Evolutionary conservation across 176 grass and related monocot genomes (phyloP), one percentile per base, ranked within the genome.

Genomic region (Canna indica): DNA sequence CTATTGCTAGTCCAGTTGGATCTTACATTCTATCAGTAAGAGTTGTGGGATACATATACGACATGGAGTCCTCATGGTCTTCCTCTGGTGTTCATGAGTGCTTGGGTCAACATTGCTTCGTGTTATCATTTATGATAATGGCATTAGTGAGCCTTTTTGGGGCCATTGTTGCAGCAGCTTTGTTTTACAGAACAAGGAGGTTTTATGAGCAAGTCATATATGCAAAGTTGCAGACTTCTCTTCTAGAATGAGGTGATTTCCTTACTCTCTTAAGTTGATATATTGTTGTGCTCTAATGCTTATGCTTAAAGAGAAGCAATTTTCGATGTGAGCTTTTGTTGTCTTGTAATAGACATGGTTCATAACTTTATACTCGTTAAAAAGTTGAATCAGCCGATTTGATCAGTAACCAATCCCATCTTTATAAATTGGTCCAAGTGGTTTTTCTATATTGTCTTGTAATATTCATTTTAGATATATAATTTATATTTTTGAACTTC

Each of bases 11-110:
- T 63, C 90, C 90, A 0, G 57, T 83, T 16, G 90, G 90, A 2
- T 92, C 90, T 9, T 88, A 86, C 60, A 74, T 88, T 39, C 85
- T 92, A 46, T 92, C 90, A 13, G 85, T 92, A 27, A 81, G 80
- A 3, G 60, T 92, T 11, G 85, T 92, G 45, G 89, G 85, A 11
- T 88, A 78, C 77, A 79, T 92, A 16, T 92, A 88, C 1, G 80
- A 88, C 69, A 63, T 67, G 72, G 85, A 92, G 28, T 80, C 90
- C 16, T 72, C 70, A 2, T n/a, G 30, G 12, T 34, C 47, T 13
- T 59, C n/a, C n/a, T n/a, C 80, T 4, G 47, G 70, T 4, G 22
- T 38, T 1, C 82, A 59, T 28, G 16, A 53, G 17, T 92, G 85
- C 42, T 61, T 70, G 2, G 90, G 90, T 44, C 80, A 39, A n/a